Evolutionary conservation across 805 yeast genomes (phyloP).

Genomic region (Blastobotrys chiropterorum): DNA sequence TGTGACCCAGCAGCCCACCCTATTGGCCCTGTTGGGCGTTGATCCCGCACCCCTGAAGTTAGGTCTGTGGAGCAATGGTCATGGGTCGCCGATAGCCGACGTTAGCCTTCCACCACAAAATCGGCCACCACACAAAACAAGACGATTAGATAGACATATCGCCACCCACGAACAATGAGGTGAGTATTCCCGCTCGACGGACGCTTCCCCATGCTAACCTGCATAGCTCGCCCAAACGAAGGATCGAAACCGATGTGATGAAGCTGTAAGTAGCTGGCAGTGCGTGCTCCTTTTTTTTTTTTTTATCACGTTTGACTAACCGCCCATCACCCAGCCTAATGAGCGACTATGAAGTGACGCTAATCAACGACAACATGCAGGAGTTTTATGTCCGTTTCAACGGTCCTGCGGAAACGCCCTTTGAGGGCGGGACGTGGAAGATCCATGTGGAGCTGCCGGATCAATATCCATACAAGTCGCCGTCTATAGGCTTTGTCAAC

Average conservation of each 20-base stretch:
- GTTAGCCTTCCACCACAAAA: not conserved
- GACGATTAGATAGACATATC: not conserved
- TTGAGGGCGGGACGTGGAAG: constrained; percentile 85
- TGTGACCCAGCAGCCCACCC: no score
- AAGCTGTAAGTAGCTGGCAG: constrained; percentile 62
- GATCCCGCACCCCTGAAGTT: not conserved
- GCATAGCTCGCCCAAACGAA: constrained; percentile 55
- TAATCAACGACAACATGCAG: constrained; percentile 78
- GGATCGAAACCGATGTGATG: constrained; percentile 95
- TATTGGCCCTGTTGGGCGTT: no score
- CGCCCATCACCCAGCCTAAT: constrained; percentile 49
- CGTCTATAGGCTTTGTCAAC: constrained; percentile 89
- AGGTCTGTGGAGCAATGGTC: not conserved
- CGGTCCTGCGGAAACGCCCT: constrained; percentile 86
- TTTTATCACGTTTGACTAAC: no score
- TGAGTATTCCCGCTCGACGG: not conserved
- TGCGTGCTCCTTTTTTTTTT: no score
- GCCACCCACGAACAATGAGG: constrained; percentile 8
- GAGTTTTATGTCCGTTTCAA: constrained; percentile 78
- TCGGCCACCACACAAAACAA: not conserved
- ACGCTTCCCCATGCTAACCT: not conserved
- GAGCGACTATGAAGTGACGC: constrained; percentile 85
- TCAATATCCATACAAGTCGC: constrained; percentile 92
- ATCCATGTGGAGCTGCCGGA: constrained; percentile 91
- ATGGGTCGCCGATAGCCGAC: not conserved